Base-by-base conservation (phyloP, 2,329 filamentous ascomycete species). In the Botrytis medusae region DNA sequence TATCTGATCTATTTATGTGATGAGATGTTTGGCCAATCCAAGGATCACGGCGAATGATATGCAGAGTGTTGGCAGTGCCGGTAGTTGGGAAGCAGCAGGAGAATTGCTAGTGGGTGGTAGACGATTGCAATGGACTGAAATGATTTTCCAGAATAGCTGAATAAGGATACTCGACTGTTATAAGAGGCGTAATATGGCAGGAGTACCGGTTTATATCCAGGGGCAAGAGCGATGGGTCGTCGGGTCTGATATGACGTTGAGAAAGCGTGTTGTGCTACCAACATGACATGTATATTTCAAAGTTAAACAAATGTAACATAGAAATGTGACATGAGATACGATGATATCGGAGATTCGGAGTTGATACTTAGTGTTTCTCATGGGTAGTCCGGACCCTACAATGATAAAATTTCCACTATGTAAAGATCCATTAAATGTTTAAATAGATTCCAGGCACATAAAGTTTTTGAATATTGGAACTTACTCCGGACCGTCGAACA, bases 281-380 rank as follows among this genome's bases (percentile, higher is more conserved):
- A 29, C 25, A 54, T 54, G 32, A 40, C 46, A 68, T 29, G 54
- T 54, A 2, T 16, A 40, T 67, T 40, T 40, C 64, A 68, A 2
- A 22, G 25, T 54, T n/a, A 8, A 67, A 67, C 34, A 48, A 34
- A 51, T 51, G 44, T 34, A 67, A 42, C 32, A 54, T 54, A 40
- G 22, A 40, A 54, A 68, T 54, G 64, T 68, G 46, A 68, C 64
- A 68, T 48, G 25, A 68, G 12, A 37, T 68, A 29, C 14, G 16
- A 42, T 12, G 14, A 29, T 68, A 8, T 34, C 64, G 64, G 32
- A 40, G 54, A 2, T 68, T 29, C 46, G 46, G 64, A 68, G 34
- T 40, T 40, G 14, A 25, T 20, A 20, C n/a, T 57, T 2, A 57
- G 51, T 16, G 14, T 57, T 57, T 18, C 14, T 14, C 29, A 29